Base-by-base conservation (phyloP, 1,284 basidiomycete genomes). In the Trichosporon inkin region DNA sequence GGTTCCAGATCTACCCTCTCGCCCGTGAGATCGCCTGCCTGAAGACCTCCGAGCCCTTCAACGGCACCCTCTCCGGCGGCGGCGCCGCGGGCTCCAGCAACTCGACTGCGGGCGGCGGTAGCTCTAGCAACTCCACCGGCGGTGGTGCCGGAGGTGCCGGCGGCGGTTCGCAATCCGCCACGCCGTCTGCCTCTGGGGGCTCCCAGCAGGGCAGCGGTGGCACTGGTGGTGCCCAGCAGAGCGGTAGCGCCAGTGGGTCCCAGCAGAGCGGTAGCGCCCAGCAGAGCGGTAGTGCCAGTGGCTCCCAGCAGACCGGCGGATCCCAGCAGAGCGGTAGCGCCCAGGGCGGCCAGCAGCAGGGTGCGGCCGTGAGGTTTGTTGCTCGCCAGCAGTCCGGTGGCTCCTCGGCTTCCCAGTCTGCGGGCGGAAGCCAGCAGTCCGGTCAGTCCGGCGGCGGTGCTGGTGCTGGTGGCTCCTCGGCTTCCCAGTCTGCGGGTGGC, bases 21-120 rank as follows among this genome's bases (percentile, higher is more conserved):
- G 72, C 73, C 13, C 67, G 76, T 19, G 74, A 79, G 62, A 65
- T 76, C 13, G 56, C 65, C 17, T 79, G 77, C 49, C 64, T 77
- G 62, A 72, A 75, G 60, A 76, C 73, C 19, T 39, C 17, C 44
- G 5, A 52, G 14, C 54, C 54, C 2, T 37, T 22, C 56, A 71
- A 70, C 67, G 68, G 70, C 32, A 71, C 71, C 19, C 72, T 70
- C 68, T 19, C 20, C 22, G 44, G 44, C 24, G 44, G 36, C 36
- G 36, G 36, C 36, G 4, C 36, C 36, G 11, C 6, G 3, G 11
- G 13, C 36, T 14, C 36, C 16, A n/a, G 13, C 36, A 14, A 5
- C 35, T 13, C 35, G 35, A 8, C 35, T 36, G 8, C 35, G 35
- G 7, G 8, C 35, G 36, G 36, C 36, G 11, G 22, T 28, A 49